Conservation (phyloP, 2,329 filamentous ascomycete species). For the Dryadomyces quercivorus region DNA sequence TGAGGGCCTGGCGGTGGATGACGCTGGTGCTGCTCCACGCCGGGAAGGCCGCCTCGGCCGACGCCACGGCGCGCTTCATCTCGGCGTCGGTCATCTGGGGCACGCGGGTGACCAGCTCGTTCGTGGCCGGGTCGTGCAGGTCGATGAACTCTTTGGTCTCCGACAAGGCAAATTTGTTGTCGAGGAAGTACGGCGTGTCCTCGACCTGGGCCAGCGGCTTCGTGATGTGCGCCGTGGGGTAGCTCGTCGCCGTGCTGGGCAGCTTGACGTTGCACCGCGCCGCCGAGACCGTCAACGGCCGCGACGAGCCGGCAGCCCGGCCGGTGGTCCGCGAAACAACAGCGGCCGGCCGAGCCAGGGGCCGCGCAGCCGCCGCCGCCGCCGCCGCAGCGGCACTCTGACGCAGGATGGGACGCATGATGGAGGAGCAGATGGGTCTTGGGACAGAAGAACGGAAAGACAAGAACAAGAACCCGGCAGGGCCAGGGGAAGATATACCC, state of each 20-base stretch:
- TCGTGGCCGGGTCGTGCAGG: slow-evolving; percentile 71
- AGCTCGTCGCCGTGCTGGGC: slow-evolving; percentile 44
- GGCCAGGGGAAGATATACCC: background rate
- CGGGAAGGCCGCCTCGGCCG: slow-evolving; percentile 64
- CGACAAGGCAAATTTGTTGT: slow-evolving; percentile 66
- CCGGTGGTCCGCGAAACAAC: background rate
- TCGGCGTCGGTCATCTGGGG: slow-evolving; percentile 71
- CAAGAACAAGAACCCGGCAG: background rate
- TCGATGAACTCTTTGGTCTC: slow-evolving; percentile 63
- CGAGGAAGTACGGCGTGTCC: slow-evolving; percentile 69
- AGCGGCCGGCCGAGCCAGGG: too few species aligned
- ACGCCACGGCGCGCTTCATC: slow-evolving; percentile 62
- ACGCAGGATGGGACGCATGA: background rate
- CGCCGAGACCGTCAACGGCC: slow-evolving; percentile 24
- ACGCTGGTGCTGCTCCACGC: slow-evolving; percentile 62
- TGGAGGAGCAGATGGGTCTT: background rate
- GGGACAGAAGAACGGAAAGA: background rate
- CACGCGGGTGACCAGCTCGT: slow-evolving; percentile 72
- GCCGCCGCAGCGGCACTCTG: too few species aligned
- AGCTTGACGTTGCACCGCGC: slow-evolving; percentile 36
- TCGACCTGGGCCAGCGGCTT: slow-evolving; percentile 42
- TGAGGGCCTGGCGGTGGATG: slow-evolving; percentile 66
- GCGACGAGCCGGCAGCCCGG: background rate
- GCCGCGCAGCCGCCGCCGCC: too few species aligned
- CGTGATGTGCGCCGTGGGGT: slow-evolving; percentile 60